Conservation (phyloP, 1,284 basidiomycete genomes). For the Ustilago xerochloae region DNA sequence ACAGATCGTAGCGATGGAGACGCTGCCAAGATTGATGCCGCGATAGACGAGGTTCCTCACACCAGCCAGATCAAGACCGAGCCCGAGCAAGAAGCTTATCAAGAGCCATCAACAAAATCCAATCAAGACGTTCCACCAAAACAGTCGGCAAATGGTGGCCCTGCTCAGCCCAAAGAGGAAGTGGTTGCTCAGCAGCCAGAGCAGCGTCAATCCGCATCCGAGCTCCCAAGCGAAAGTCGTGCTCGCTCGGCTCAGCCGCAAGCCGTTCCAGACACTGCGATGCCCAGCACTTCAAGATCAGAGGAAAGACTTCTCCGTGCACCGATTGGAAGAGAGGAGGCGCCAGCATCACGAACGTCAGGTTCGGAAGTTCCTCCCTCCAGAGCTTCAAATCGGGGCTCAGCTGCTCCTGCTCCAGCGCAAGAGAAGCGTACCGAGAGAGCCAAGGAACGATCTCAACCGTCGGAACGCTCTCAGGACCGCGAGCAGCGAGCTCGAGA, state of each 20-base stretch:
- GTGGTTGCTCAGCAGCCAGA: neutral
- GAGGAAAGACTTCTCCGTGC: slow-evolving; percentile 8
- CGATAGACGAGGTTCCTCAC: neutral
- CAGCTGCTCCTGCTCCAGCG: slow-evolving; percentile 15
- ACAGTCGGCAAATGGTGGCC: neutral
- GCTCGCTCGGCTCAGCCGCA: slow-evolving; percentile 8
- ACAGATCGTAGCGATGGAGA: neutral
- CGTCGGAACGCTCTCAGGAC: slow-evolving; percentile 40
- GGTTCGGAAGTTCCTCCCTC: slow-evolving; percentile 16
- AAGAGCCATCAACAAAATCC: neutral
- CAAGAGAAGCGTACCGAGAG: slow-evolving; percentile 28
- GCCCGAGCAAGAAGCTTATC: slow-evolving; percentile 3
- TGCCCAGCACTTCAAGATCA: neutral
- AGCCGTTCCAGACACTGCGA: neutral
- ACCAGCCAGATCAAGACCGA: slow-evolving; percentile 15
- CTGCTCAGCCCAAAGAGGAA: neutral
- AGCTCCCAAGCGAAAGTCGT: neutral
- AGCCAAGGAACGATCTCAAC: slow-evolving; percentile 27
- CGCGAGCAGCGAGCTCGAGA: slow-evolving; percentile 45
- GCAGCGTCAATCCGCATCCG: neutral
- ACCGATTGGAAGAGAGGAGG: slow-evolving; percentile 5
- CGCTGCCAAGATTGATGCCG: neutral
- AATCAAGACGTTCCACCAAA: neutral
- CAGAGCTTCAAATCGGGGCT: slow-evolving; percentile 9
- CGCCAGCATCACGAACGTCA: neutral